These are phyloP conservation scores for Pseudopithomyces maydicus DNA, from an alignment of 2,329 filamentous ascomycete genomes.

Conservation along the genomic window DNA sequence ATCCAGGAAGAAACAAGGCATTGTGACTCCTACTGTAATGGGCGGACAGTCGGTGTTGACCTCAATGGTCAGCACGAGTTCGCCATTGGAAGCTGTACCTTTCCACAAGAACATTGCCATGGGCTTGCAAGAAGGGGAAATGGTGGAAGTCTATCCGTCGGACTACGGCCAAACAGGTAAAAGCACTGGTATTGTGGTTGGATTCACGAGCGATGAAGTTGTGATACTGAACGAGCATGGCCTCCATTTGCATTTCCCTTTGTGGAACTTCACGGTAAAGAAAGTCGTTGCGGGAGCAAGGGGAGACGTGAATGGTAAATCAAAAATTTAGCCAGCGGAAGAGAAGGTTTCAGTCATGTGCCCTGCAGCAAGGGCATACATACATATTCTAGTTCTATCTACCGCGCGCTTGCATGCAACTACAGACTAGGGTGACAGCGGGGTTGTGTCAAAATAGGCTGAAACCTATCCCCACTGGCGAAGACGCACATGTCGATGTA, in stretches of 20 bases:
- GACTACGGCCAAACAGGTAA: constrained; percentile 39
- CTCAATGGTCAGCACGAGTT: constrained; percentile 52
- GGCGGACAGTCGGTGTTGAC: constrained; percentile 39
- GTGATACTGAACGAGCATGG: constrained; percentile 31
- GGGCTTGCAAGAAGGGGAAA: constrained; percentile 58
- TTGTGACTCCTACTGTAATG: constrained; percentile 50
- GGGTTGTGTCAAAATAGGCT: too few species aligned
- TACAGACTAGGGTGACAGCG: too few species aligned
- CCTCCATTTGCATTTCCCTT: constrained; percentile 45
- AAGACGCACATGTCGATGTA: too few species aligned
- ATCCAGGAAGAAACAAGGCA: constrained; percentile 45
- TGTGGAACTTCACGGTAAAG: constrained; percentile 43
- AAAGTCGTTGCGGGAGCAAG: not conserved
- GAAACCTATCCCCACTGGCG: too few species aligned
- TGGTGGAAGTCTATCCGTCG: constrained; percentile 51
- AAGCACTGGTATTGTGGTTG: constrained; percentile 32
- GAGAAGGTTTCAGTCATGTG: too few species aligned
- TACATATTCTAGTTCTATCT: too few species aligned
- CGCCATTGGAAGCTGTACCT: constrained; percentile 51
- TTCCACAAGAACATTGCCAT: constrained; percentile 59
- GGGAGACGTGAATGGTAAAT: too few species aligned
- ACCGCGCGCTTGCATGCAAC: too few species aligned
- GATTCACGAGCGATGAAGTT: constrained; percentile 32
- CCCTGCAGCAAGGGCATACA: too few species aligned
- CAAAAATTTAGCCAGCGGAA: too few species aligned